Base-by-base conservation (phyloP, 371 early-diverging fungal species). In the Rhizopus arrhizus region DNA sequence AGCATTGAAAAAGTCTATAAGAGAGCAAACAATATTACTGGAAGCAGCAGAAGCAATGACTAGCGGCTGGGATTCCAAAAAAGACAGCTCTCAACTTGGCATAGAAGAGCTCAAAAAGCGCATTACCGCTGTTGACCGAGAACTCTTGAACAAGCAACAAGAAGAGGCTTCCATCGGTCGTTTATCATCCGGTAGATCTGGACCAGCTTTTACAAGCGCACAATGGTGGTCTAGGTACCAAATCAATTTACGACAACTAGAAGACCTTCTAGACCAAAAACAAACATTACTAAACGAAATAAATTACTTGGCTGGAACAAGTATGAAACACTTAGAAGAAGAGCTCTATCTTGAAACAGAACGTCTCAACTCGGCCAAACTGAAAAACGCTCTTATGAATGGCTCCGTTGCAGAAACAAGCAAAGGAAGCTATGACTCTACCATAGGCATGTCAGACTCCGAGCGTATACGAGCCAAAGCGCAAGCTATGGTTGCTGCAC, bases 401-500 rank as follows among this genome's bases (percentile, higher is more conserved):
- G 32, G 48, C 15, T n/a, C 49, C 7, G 36, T 46, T 5, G 13
- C 46, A 13, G 31, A 41, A 4, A 31, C 15, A 28, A 13, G 22
- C 4, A 3, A 28, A 31, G n/a, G 15, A 41, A 32, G 35, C 16
- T 31, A 29, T 12, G 12, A 40, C 43, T 13, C 34, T 38, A 50
- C 16, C 50, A 46, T 34, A 5, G 51, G 58, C 5, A 59, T 70
- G 56, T 48, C 75, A 10, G 76, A 75, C 36, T 59, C 68, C 9
- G 76, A 75, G 0, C 68, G 73, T 16, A 72, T 76, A 41, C 61
- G 72, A 12, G 63, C 67, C 5, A 70, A 69, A 46, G 77, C 73
- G 15, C 77, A 73, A 32, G 73, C 77, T 11, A 68, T 76, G 68
- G 70, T 75, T 2, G 62, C 68, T 10, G 69, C 73, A n/a, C 66